Conservation (phyloP, 768 basidiomycete genomes). For the Tricholoma matsutake region DNA sequence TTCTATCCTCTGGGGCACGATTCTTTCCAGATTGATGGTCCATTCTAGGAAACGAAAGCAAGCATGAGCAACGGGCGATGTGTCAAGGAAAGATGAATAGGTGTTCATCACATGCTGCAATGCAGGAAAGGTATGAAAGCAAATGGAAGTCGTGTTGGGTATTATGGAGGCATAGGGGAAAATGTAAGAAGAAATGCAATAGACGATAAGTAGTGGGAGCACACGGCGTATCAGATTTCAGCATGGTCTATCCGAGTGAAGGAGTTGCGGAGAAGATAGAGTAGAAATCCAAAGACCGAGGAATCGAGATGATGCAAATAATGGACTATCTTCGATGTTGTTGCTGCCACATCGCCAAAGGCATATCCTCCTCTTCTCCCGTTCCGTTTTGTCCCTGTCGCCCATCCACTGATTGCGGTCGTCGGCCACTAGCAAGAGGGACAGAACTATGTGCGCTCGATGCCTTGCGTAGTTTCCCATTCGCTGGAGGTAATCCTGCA, state of each 20-base stretch:
- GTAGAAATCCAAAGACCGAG: conserved; percentile 10
- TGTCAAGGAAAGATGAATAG: conserved; percentile 5
- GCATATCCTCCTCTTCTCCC: conserved; percentile 75
- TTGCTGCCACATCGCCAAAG: conserved; percentile 77
- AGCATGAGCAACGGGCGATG: conserved; percentile 11
- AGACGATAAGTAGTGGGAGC: conserved; percentile 1
- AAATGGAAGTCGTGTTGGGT: not conserved
- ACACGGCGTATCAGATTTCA: conserved; percentile 15
- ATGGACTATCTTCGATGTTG: conserved; percentile 54
- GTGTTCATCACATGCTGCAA: not conserved
- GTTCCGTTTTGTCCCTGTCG: conserved; percentile 24
- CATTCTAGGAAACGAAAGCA: conserved; percentile 12
- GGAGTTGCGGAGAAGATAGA: conserved; percentile 3
- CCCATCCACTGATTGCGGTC: conserved; percentile 43
- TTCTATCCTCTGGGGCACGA: not conserved
- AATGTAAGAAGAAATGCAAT: not conserved
- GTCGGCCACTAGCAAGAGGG: conserved; percentile 30
- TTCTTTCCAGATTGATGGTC: conserved; percentile 6
- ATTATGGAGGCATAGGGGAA: not conserved
- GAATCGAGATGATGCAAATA: conserved; percentile 8
- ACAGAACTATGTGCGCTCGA: conserved; percentile 60
- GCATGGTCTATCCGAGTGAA: conserved; percentile 18
- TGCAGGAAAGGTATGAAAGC: conserved; percentile 1
- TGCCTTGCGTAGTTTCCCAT: conserved; percentile 62
- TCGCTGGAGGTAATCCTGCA: conserved; percentile 39